Evolutionary conservation across 495 filamentous ascomycete species (phyloP).

Genomic region (Aspergillus ellipticus): DNA sequence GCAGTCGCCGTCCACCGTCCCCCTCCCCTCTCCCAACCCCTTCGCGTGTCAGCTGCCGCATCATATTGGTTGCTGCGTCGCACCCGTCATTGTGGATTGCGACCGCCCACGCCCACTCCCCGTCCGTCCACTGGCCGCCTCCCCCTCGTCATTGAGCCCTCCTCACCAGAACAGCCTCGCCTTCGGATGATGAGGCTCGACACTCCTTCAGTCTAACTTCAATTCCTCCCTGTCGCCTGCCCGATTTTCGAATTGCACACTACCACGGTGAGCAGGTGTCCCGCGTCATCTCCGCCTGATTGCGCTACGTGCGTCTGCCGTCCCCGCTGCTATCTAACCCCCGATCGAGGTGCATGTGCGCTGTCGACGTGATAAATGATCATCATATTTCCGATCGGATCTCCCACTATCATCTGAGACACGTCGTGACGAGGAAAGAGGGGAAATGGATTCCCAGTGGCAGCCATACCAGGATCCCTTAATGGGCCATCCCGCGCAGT

Average conservation of each 20-base stretch:
- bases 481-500: slow-evolving; percentile 41
- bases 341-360: slow-evolving; percentile 36
- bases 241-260: slow-evolving; percentile 22
- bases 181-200: slow-evolving; percentile 29
- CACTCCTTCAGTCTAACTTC: slow-evolving; percentile 19
- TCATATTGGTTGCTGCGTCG: slow-evolving; percentile 10
- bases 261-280: slow-evolving; percentile 13
- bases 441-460: slow-evolving; percentile 51
- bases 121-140: slow-evolving; percentile 7
- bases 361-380: slow-evolving; percentile 23
- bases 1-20: slow-evolving; percentile 4
- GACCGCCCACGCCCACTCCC: slow-evolving; percentile 11
- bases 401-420: slow-evolving; percentile 2
- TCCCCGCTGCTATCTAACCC: slow-evolving; percentile 29
- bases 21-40: slow-evolving; percentile 12
- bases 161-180: slow-evolving; percentile 3
- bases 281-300: slow-evolving; percentile 22
- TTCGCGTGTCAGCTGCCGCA: slow-evolving; percentile 10
- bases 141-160: neutral
- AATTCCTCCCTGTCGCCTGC: slow-evolving; percentile 17
- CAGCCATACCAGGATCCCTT: slow-evolving; percentile 48
- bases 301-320: slow-evolving; percentile 29
- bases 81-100: slow-evolving; percentile 17
- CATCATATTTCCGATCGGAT: slow-evolving; percentile 13
- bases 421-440: slow-evolving; percentile 4